Conservation (phyloP, 345 rosid genomes). For the Camelina hispida region DNA sequence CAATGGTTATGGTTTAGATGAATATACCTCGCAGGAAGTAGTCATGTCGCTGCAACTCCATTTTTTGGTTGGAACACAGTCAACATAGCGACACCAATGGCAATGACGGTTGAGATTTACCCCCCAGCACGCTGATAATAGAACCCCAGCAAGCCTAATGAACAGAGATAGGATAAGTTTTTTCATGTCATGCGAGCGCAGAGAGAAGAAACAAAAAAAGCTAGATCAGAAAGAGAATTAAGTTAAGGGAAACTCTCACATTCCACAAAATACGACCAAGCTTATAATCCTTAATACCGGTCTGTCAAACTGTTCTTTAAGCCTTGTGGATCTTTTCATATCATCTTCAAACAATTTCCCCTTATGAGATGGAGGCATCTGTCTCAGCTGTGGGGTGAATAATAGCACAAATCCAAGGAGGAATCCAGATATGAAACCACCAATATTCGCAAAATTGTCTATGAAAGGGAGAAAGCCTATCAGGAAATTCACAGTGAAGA, state of each 20-base stretch:
- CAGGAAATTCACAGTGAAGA: constrained; percentile 58
- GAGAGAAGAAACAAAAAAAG: constrained; percentile 3
- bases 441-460: constrained; percentile 75
- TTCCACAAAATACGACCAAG: constrained; percentile 55
- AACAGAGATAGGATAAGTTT: constrained; percentile 8
- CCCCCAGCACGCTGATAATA: constrained; percentile 54
- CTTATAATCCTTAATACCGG: constrained; percentile 66
- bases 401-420: constrained; percentile 76
- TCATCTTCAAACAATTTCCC: constrained; percentile 54
- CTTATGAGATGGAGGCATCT: constrained; percentile 51
- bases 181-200: constrained; percentile 4
- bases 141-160: constrained; percentile 58
- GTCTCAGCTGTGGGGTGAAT: constrained; percentile 61
- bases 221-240: not conserved
- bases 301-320: constrained; percentile 69
- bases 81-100: constrained; percentile 68
- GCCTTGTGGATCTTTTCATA: constrained; percentile 50
- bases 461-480: constrained; percentile 77
- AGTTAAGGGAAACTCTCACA: constrained; percentile 56
- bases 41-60: constrained; percentile 82
- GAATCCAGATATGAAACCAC: constrained; percentile 75
- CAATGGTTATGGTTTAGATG: constrained; percentile 12
- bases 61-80: constrained; percentile 65
- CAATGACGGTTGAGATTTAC: constrained; percentile 65
- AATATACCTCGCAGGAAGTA: constrained; percentile 68